These are phyloP conservation scores for Typha latifolia DNA, from an alignment of 176 grass and related monocot species.

Conservation along the genomic window DNA sequence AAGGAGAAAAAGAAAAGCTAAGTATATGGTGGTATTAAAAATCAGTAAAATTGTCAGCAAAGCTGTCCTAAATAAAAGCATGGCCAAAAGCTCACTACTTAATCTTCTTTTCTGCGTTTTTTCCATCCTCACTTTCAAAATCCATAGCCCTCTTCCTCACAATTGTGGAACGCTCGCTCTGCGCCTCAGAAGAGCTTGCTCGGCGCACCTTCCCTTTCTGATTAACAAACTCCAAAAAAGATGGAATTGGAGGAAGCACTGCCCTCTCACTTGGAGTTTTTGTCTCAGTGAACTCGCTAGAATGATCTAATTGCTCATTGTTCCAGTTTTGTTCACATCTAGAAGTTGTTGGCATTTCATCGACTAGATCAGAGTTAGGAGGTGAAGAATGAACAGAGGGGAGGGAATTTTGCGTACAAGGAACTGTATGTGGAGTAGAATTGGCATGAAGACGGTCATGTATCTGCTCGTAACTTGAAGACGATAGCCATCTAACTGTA, in stretches of 20 bases:
- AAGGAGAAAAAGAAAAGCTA: not conserved
- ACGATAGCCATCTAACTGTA: constrained; percentile 69
- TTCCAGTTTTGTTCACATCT: constrained; percentile 4
- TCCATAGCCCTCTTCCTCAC: constrained; percentile 24
- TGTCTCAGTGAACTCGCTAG: not conserved
- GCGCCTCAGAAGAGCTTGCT: constrained; percentile 18
- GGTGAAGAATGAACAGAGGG: constrained; percentile 12
- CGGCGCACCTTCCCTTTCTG: constrained; percentile 29
- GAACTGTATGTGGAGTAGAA: constrained; percentile 1
- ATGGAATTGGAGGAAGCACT: constrained; percentile 50
- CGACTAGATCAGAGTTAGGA: not conserved
- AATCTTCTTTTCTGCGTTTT: constrained; percentile 43
- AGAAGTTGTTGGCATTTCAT: constrained; percentile 8
- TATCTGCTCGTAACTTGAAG: constrained; percentile 56
- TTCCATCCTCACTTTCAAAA: constrained; percentile 10
- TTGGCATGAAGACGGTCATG: constrained; percentile 32
- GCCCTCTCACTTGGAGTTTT: constrained; percentile 14
- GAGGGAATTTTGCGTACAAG: constrained; percentile 2
- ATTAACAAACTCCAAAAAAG: constrained; percentile 57
- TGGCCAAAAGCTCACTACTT: constrained; percentile 22
- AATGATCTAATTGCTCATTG: constrained; percentile 7
- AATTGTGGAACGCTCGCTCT: constrained; percentile 8
- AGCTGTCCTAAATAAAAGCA: not conserved
- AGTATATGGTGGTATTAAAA: not conserved
- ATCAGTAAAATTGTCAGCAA: not conserved